Evolutionary conservation across 2,329 filamentous ascomycete species (phyloP), one percentile per base, ranked within the genome.

Genomic region (Zarea fungicola): DNA sequence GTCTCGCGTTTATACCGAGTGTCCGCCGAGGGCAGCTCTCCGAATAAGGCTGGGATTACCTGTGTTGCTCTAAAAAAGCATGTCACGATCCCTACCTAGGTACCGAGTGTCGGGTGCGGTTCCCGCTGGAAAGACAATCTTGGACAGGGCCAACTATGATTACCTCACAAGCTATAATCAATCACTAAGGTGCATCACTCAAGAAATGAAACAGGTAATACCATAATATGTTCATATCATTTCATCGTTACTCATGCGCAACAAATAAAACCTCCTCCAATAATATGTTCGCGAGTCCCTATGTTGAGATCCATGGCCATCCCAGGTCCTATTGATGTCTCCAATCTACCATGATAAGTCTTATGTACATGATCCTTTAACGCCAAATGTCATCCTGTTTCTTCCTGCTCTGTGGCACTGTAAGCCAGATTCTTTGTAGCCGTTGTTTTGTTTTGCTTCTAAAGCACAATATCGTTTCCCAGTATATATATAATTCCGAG

Each of bases 201-300:
- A 29, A 36, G 42, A 11, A 37, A 39, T 3, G 8, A 32, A 4
- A 9, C 16, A 18, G 13, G 11, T 34, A 44, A 51, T 41, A 56
- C 63, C 62, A 59, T 65, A 63, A 58, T 57, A 60, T 64, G 55
- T 64, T 63, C 60, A 55, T 59, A 52, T 53, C 58, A 59, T 61
- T 60, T 61, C 57, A 35, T 63, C 61, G 55, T 63, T 49, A 60
- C 58, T 63, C 59, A 58, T 61, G 54, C 59, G 52, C 54, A 52
- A 56, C 55, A 57, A 43, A 57, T 56, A 49, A 50, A 55, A n/a
- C n/a, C n/a, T n/a, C 54, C 54, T 57, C 49, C 51, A 52, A 53
- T 50, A 43, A 43, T 39, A 50, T 47, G 42, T 40, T 48, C 35
- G 45, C 49, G 28, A 46, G 25, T 39, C 45, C 37, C 49, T 39